phyloP scores from a whole-genome alignment of 345 rosid genomes.

The Murraya koenigii region DNA sequence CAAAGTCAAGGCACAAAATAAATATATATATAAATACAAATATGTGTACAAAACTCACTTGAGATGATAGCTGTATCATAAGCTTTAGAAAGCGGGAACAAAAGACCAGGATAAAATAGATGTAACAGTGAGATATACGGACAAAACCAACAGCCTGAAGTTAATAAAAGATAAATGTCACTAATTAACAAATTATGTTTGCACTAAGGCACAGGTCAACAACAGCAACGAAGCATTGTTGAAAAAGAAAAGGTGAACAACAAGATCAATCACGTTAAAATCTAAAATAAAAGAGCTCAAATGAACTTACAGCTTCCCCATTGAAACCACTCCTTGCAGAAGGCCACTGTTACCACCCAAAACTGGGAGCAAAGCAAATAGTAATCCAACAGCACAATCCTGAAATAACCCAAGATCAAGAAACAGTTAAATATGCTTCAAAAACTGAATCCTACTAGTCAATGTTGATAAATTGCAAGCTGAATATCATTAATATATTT shows the following conservation, averaged over 20 bases:
- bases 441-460: constrained; percentile 7
- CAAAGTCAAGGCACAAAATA: constrained; percentile 11
- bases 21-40: no score
- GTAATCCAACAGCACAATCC: constrained; percentile 97
- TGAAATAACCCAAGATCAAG: constrained; percentile 31
- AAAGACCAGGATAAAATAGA: constrained; percentile 90
- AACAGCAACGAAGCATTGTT: constrained; percentile 7
- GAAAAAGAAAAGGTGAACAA: not conserved
- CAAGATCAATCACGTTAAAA: not conserved
- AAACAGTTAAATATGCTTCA: constrained; percentile 18
- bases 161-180: constrained; percentile 7
- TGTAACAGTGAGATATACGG: constrained; percentile 68
- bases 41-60: constrained; percentile 50
- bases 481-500: not conserved
- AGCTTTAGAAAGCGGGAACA: constrained; percentile 91
- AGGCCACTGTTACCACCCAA: constrained; percentile 93
- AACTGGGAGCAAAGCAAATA: constrained; percentile 94
- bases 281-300: not conserved
- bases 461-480: constrained; percentile 2
- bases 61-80: constrained; percentile 95
- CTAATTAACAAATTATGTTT: constrained; percentile 4
- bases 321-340: constrained; percentile 77
- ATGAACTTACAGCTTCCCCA: constrained; percentile 88
- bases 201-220: not conserved
- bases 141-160: constrained; percentile 76